Percentiles rank a stretch among this genome's conserved stretches.
These are phyloP conservation scores for Tuber magnatum DNA, from an alignment of 495 filamentous ascomycete genomes.

Conservation along the genomic window DNA sequence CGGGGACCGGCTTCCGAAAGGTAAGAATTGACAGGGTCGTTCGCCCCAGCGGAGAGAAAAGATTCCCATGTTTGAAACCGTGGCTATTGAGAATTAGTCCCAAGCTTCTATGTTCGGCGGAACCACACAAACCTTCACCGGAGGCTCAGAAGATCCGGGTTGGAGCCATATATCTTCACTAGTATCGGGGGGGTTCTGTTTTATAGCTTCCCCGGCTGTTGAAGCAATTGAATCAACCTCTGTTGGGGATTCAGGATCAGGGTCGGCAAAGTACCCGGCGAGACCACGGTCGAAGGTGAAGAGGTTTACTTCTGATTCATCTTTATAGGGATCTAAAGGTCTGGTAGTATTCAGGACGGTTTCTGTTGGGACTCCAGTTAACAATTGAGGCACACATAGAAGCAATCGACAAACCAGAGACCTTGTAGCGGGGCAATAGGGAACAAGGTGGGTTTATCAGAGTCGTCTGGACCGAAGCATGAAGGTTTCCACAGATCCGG, in stretches of 20 bases:
- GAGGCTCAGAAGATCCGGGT: slow-evolving; percentile 35
- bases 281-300: slow-evolving; percentile 36
- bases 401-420: slow-evolving; percentile 8
- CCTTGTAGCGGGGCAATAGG: slow-evolving; percentile 33
- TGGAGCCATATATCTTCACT: slow-evolving; percentile 53
- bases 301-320: slow-evolving; percentile 16
- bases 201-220: slow-evolving; percentile 26
- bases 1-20: slow-evolving; percentile 68
- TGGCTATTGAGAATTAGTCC: slow-evolving; percentile 21
- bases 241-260: slow-evolving; percentile 6
- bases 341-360: slow-evolving; percentile 14
- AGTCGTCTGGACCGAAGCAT: slow-evolving; percentile 38
- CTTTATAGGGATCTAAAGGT: background rate
- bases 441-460: slow-evolving; percentile 30
- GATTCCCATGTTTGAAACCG: slow-evolving; percentile 66
- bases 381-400: background rate
- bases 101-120: background rate
- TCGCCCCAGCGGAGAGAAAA: slow-evolving; percentile 47
- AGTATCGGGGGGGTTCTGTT: slow-evolving; percentile 19
- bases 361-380: slow-evolving; percentile 11
- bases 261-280: background rate
- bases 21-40: slow-evolving; percentile 53
- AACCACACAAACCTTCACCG: slow-evolving; percentile 13
- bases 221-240: slow-evolving; percentile 11
- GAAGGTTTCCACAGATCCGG: slow-evolving; percentile 59